These are phyloP conservation scores for Tylopilus sp. DNA, from an alignment of 1,284 basidiomycete genomes.

Conservation along the genomic window DNA sequence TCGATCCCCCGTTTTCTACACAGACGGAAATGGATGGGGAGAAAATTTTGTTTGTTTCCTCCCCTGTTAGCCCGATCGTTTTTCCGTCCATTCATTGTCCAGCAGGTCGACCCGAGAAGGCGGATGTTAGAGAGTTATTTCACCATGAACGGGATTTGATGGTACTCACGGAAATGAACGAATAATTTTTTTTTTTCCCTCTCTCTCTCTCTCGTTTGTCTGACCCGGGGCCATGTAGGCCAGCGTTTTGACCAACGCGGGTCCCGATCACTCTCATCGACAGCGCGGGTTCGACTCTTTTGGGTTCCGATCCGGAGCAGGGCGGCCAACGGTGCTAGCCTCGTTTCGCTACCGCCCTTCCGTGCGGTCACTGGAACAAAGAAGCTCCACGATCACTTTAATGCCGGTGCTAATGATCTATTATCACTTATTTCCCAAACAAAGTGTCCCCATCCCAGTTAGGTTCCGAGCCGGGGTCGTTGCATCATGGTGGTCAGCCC, in stretches of 20 bases:
- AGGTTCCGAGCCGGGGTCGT: neutral
- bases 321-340: neutral
- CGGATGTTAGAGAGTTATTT: conserved; percentile 25
- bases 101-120: conserved; percentile 5
- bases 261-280: too few relatives aligned
- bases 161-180: conserved; percentile 28
- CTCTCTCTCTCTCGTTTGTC: too few relatives aligned
- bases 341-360: neutral
- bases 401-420: neutral
- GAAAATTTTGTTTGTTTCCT: conserved; percentile 19
- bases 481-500: neutral
- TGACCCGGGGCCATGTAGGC: conserved; percentile 13
- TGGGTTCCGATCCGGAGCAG: too few relatives aligned
- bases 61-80: conserved; percentile 1
- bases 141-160: conserved; percentile 18
- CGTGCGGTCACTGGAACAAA: neutral
- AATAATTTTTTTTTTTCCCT: conserved; percentile 25
- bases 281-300: too few relatives aligned
- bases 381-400: neutral
- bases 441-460: neutral
- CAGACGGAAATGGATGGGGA: neutral
- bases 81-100: conserved; percentile 21
- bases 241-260: conserved; percentile 2
- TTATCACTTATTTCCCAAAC: neutral
- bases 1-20: conserved; percentile 15